Conservation (phyloP, 2,329 filamentous ascomycete species). For the Fusarium chaquense region DNA sequence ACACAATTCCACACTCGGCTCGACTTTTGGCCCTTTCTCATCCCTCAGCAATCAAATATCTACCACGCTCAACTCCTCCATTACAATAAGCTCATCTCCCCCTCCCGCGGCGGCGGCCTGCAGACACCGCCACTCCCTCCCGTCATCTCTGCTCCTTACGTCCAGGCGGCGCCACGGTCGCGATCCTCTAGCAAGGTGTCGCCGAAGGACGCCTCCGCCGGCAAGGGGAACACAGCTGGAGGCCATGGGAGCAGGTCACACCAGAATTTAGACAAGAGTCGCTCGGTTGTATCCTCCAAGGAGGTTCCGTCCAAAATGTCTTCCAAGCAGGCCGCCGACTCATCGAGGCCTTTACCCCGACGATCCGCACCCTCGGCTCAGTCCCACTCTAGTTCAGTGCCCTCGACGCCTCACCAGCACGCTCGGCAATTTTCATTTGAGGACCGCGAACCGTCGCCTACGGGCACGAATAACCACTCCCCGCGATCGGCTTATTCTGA, state of each 20-base stretch:
- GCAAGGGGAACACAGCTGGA: slow-evolving; percentile 64
- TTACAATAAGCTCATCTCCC: slow-evolving; percentile 74
- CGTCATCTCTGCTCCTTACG: slow-evolving; percentile 66
- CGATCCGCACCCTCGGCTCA: slow-evolving; percentile 50
- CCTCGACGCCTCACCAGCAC: slow-evolving; percentile 92
- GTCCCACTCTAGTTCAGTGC: slow-evolving; percentile 85
- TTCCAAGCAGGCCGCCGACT: slow-evolving; percentile 56
- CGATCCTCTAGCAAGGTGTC: slow-evolving; percentile 71
- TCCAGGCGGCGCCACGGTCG: slow-evolving; percentile 68
- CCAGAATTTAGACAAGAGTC: slow-evolving; percentile 69
- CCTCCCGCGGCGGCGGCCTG: slow-evolving; percentile 66
- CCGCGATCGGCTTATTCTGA: slow-evolving; percentile 93
- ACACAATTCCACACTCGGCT: slow-evolving; percentile 58
- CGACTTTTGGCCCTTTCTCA: slow-evolving; percentile 68
- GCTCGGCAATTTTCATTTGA: slow-evolving; percentile 84
- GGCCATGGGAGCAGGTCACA: slow-evolving; percentile 74
- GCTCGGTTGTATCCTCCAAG: slow-evolving; percentile 71
- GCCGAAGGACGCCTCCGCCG: slow-evolving; percentile 62
- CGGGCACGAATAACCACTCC: slow-evolving; percentile 80
- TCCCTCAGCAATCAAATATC: slow-evolving; percentile 69
- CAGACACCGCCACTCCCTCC: slow-evolving; percentile 68
- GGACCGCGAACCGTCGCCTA: slow-evolving; percentile 84
- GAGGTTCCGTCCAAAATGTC: slow-evolving; percentile 65
- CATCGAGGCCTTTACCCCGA: slow-evolving; percentile 49
- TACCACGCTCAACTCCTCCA: slow-evolving; percentile 73